phyloP scores from a whole-genome alignment of 768 basidiomycete genomes.

The Trametes cubensis region DNA sequence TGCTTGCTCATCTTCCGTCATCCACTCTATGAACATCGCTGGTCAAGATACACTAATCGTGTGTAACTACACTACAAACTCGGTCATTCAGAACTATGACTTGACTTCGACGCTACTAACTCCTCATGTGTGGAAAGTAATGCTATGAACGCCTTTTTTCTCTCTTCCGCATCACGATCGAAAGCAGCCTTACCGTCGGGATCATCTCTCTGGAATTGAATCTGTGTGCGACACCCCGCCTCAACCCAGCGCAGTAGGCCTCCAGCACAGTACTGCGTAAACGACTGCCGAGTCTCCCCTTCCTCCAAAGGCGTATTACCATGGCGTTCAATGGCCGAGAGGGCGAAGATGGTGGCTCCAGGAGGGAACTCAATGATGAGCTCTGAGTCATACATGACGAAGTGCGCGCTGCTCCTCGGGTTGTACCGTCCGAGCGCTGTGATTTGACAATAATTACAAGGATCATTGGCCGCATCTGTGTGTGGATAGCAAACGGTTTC shows the following conservation, averaged over 20 bases:
- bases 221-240: no score
- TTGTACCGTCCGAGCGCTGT: conserved; percentile 35
- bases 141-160: no score
- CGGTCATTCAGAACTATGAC: no score
- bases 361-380: conserved; percentile 33
- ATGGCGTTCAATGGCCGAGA: conserved; percentile 9
- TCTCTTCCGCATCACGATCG: no score
- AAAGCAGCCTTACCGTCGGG: no score
- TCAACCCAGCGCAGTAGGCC: conserved; percentile 33
- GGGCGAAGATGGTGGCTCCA: conserved; percentile 33
- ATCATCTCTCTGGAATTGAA: no score
- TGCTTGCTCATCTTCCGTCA: no score
- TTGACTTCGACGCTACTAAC: no score
- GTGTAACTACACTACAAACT: no score
- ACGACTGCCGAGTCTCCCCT: conserved; percentile 28
- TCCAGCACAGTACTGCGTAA: conserved; percentile 36
- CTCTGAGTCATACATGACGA: conserved; percentile 35
- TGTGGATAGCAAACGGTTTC: conserved; percentile 25
- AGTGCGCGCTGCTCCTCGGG: conserved; percentile 34
- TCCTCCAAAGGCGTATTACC: conserved; percentile 20
- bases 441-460: conserved; percentile 39
- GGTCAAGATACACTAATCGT: no score
- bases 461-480: conserved; percentile 36
- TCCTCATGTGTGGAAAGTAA: no score
- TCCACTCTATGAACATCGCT: no score